Base-by-base conservation (phyloP, 768 basidiomycete genomes). In the Boletus bicolor region DNA sequence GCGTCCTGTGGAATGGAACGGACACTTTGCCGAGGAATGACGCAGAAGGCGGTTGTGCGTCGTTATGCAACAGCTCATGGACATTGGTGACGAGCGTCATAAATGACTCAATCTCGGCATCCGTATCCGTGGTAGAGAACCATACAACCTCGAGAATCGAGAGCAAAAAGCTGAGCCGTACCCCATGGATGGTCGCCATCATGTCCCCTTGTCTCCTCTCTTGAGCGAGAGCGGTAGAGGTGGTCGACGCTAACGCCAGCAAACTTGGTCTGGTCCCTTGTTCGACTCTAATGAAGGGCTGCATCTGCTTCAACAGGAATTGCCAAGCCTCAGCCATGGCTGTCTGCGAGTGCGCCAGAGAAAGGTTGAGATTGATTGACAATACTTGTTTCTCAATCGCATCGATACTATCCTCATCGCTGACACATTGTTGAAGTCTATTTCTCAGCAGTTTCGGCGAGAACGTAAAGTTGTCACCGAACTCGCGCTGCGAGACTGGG, bases 321-420 rank as follows among this genome's bases (percentile, higher is more conserved):
- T 86, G 84, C 91, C 91, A 96, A 4, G 92, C 82, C 54, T 89
- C 83, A 0, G 87, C 82, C 44, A 93, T 76, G 2, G 83, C 75
- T 2, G 81, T 82, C 68, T 95, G 90, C 0, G 89, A 79, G 62
- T 96, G 88, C 21, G 89, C 77, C 38, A 97, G 75, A 1, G 93
- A 94, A 46, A 94, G 79, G 66, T 95, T 94, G 60, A 93, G 79
- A 69, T 97, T 97, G 68, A 95, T 83, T 1, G 86, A 83, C 46
- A 82, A 75, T 4, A 93, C 73, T 35, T 80, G 78, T 47, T 79
- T 82, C 60, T 89, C 81, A 14, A 83, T 73, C 5, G 73, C 72
- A 11, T 83, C 79, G 1, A 75, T 71, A 11, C 71, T 73, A 6
- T 80, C 75, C 12, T 75, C 71, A 2, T 69, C 61, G 5, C 61